Percentiles rank a stretch among this genome's conserved stretches.
Conservation (phyloP, 2,329 filamentous ascomycete species). For the Exophiala bonariae region DNA sequence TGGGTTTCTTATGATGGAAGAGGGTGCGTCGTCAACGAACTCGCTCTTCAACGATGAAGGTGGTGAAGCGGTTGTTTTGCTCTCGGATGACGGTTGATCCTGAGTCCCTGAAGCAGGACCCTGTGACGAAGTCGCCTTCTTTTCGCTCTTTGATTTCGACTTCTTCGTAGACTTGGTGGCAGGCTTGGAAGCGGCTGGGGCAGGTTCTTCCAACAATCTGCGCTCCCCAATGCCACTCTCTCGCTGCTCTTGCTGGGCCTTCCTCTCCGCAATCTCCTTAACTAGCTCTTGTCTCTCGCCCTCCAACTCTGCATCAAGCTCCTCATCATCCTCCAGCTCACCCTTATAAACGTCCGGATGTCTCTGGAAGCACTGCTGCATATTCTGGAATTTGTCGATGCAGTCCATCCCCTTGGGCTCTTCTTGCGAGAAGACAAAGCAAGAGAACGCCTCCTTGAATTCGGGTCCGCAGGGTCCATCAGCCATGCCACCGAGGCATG, state of each 20-base stretch:
- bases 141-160: slow-evolving; percentile 1
- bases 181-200: background rate
- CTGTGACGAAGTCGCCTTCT: background rate
- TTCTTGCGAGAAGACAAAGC: slow-evolving; percentile 92
- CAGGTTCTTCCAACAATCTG: slow-evolving; percentile 23
- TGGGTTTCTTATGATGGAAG: slow-evolving; percentile 1
- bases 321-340: slow-evolving; percentile 77
- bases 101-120: background rate
- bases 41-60: background rate
- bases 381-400: slow-evolving; percentile 94
- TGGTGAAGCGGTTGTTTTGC: background rate
- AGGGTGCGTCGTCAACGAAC: slow-evolving; percentile 2
- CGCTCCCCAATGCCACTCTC: slow-evolving; percentile 5
- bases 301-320: slow-evolving; percentile 43
- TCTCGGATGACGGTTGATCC: background rate
- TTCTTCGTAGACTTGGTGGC: background rate
- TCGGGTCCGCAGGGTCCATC: slow-evolving; percentile 92
- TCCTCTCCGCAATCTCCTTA: slow-evolving; percentile 28
- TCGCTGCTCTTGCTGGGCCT: slow-evolving; percentile 14
- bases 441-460: slow-evolving; percentile 95
- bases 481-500: slow-evolving; percentile 95
- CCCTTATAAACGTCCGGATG: slow-evolving; percentile 92
- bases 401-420: slow-evolving; percentile 98
- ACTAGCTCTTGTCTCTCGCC: slow-evolving; percentile 33
- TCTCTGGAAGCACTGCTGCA: slow-evolving; percentile 95